phyloP scores from a whole-genome alignment of 2,329 filamentous ascomycete species.

The Monilinia laxa region DNA sequence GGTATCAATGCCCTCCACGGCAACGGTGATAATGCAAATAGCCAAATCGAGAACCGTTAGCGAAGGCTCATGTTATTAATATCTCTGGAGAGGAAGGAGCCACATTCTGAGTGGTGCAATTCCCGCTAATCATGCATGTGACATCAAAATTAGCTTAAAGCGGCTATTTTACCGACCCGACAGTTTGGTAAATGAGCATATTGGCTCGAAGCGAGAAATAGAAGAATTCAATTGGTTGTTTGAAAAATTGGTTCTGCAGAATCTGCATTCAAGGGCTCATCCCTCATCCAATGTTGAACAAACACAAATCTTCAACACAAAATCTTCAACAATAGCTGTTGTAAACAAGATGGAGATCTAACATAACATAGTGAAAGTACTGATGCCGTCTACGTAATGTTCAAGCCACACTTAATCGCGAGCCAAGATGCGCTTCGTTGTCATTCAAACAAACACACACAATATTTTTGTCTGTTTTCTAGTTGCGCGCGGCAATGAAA shows the following conservation, averaged over 20 bases:
- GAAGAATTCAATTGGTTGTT: background rate
- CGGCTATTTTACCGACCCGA: background rate
- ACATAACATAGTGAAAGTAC: too few species aligned
- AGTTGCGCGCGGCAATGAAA: constrained; percentile 1
- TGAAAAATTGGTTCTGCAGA: background rate
- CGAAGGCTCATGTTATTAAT: background rate
- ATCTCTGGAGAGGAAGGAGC: background rate
- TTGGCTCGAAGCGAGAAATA: too few species aligned
- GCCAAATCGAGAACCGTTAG: background rate
- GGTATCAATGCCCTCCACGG: too few species aligned
- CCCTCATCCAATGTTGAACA: too few species aligned
- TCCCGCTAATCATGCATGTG: background rate
- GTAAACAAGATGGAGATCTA: too few species aligned
- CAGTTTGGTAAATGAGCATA: background rate
- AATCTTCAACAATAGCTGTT: too few species aligned
- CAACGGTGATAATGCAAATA: background rate
- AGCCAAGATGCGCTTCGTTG: background rate
- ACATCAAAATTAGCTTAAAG: background rate
- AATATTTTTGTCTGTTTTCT: too few species aligned
- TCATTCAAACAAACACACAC: too few species aligned
- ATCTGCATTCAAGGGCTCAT: too few species aligned
- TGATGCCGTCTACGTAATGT: too few species aligned
- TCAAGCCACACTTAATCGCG: background rate
- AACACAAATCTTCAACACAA: too few species aligned
- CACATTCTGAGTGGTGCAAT: background rate